These are phyloP conservation scores for Mikania micrantha DNA, from an alignment of 129 eudicot genomes.

Conservation along the genomic window DNA sequence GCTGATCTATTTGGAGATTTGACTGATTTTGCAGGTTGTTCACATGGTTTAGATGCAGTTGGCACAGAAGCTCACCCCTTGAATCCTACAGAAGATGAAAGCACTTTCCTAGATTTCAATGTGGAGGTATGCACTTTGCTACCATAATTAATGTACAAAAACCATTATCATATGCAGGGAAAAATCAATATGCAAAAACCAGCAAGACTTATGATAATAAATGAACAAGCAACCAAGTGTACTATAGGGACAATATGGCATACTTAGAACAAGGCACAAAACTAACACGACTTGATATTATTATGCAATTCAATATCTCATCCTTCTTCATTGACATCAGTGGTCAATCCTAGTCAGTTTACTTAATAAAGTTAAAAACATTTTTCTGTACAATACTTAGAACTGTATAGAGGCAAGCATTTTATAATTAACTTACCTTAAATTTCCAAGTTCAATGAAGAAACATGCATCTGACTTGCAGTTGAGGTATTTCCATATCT, in stretches of 20 bases:
- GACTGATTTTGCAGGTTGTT: constrained; percentile 15
- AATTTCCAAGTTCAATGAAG: constrained; percentile 6
- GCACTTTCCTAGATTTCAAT: constrained; percentile 25
- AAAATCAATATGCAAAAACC: neutral
- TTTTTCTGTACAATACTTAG: neutral
- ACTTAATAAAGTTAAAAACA: neutral
- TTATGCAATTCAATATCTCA: neutral
- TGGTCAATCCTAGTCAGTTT: constrained; percentile 2
- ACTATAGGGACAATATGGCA: neutral
- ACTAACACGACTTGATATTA: neutral
- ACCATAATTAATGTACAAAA: neutral
- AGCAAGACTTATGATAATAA: constrained; percentile 9
- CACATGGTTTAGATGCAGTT: constrained; percentile 23
- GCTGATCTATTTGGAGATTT: constrained; percentile 22
- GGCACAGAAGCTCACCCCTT: constrained; percentile 24
- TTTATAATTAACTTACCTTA: constrained; percentile 5
- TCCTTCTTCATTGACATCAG: neutral
- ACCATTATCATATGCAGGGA: no score
- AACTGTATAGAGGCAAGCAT: neutral
- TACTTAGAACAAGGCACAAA: neutral
- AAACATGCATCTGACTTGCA: constrained; percentile 4
- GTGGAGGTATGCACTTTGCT: constrained; percentile 38
- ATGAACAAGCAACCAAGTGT: neutral
- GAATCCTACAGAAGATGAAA: constrained; percentile 32
- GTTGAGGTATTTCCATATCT: constrained; percentile 18